These are phyloP conservation scores for Phylloporus sp. DNA, from an alignment of 768 basidiomycete species.

Conservation along the genomic window DNA sequence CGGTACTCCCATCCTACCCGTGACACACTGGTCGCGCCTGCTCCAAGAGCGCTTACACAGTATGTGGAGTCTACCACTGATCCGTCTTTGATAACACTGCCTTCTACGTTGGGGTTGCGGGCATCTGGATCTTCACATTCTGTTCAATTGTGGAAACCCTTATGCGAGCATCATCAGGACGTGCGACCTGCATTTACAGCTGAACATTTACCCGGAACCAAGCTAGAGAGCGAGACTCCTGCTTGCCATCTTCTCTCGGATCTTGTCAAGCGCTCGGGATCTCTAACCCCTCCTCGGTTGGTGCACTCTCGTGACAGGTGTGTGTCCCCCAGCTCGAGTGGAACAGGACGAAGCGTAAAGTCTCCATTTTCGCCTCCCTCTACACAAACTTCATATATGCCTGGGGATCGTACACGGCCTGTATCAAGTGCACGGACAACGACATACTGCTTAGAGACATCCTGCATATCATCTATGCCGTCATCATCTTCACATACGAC, in stretches of 20 bases:
- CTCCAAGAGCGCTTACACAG: constrained; percentile 74
- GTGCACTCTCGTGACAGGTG: constrained; percentile 34
- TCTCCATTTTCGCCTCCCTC: constrained; percentile 14
- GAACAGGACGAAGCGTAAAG: constrained; percentile 22
- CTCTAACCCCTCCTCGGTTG: constrained; percentile 28
- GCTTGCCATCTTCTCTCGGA: constrained; percentile 63
- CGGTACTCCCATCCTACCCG: constrained; percentile 51
- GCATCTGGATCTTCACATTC: constrained; percentile 30
- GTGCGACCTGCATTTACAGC: neutral
- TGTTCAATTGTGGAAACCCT: constrained; percentile 8
- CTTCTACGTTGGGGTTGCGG: constrained; percentile 69
- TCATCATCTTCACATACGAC: constrained; percentile 42
- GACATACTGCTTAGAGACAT: constrained; percentile 31
- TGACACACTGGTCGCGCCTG: constrained; percentile 55
- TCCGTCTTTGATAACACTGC: constrained; percentile 52
- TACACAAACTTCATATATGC: constrained; percentile 3
- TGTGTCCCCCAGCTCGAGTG: constrained; percentile 31
- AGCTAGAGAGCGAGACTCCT: constrained; percentile 44
- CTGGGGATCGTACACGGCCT: constrained; percentile 14
- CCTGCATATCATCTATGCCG: constrained; percentile 19
- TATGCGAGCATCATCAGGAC: neutral
- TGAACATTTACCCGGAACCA: constrained; percentile 34
- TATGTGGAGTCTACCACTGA: constrained; percentile 59
- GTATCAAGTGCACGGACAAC: constrained; percentile 6
- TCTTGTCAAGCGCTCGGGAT: constrained; percentile 41